Evolutionary conservation across 345 rosid species (phyloP), one percentile per base, ranked within the genome.

Genomic region (Diplotaxis tenuifolia): DNA sequence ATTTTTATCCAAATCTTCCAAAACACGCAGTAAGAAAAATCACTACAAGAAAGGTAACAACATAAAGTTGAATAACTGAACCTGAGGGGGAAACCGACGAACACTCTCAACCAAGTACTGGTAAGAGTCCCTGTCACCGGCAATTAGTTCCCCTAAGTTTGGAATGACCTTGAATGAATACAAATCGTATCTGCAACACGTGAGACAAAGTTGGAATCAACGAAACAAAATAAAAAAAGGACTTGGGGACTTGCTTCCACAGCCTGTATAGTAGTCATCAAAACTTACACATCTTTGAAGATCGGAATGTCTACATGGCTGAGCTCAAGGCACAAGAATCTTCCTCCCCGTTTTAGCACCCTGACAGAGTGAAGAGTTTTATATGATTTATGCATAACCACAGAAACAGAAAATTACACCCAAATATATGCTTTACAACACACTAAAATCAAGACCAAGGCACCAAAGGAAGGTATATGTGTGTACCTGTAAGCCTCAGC

Each of bases 51-150:
- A 57, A 47, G 9, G 1, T 31, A 54, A 62, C 4, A 18, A 19
- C 21, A n/a, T n/a, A 50, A 31, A n/a, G 27, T 19, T 57, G 6
- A 27, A 19, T 9, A 42, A 28, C 57, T 70, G 42, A 58, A 89
- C 95, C 99, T 95, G 99, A 18, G 88, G 78, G 18, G 99, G 99
- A 74, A 92, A 95, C 31, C 89, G 89, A 15, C 96, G 99, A 49
- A 92, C 79, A 40, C 99, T 95, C 82, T 95, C 99, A 54, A 95
- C 92, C 72, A 95, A 82, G 83, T 95, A 95, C 66, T 92, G 93
- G 74, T 95, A 95, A 0, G 99, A 92, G 67, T 82, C 87, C 11
- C 87, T 77, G 68, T 92, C 96, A 71, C 97, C 91, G 0, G 91
- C 90, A 19, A 95, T 90, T 47, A 89, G 78, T 78, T 86, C 96